These are phyloP conservation scores for Scolecobasidium constrictum DNA, from an alignment of 2,329 filamentous ascomycete genomes.

Conservation along the genomic window DNA sequence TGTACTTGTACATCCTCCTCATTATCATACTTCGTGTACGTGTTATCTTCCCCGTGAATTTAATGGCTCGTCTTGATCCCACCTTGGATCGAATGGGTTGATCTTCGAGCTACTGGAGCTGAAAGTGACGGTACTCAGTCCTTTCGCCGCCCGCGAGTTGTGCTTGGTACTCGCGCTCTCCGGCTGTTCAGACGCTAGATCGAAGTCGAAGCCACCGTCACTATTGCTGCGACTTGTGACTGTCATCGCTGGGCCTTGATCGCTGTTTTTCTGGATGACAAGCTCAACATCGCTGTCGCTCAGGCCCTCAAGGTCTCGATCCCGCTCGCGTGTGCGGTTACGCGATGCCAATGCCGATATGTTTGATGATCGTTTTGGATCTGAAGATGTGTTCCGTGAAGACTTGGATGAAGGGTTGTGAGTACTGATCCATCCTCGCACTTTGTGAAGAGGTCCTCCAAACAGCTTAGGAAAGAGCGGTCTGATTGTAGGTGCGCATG, in stretches of 20 bases:
- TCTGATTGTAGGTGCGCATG: conserved; percentile 7
- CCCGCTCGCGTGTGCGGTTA: no score
- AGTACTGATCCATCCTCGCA: conserved; percentile 2
- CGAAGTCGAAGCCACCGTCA: background rate
- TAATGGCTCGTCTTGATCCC: no score
- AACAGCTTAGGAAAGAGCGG: conserved; percentile 8
- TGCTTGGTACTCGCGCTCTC: background rate
- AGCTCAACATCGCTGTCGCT: background rate
- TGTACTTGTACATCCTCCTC: no score
- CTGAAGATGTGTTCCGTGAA: background rate
- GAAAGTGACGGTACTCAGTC: background rate
- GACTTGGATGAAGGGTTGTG: conserved; percentile 5
- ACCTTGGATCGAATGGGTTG: background rate
- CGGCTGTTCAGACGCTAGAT: background rate
- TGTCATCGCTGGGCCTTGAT: background rate
- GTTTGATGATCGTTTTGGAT: background rate
- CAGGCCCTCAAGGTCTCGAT: no score
- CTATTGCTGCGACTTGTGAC: background rate
- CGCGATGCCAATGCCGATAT: background rate
- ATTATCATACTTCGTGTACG: no score
- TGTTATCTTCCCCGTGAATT: no score
- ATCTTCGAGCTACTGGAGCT: background rate
- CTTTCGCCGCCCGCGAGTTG: background rate
- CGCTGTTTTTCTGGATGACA: background rate
- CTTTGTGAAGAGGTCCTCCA: conserved; percentile 1